phyloP scores from a whole-genome alignment of 2,329 filamentous ascomycete genomes.

The Stemphylium beticola region DNA sequence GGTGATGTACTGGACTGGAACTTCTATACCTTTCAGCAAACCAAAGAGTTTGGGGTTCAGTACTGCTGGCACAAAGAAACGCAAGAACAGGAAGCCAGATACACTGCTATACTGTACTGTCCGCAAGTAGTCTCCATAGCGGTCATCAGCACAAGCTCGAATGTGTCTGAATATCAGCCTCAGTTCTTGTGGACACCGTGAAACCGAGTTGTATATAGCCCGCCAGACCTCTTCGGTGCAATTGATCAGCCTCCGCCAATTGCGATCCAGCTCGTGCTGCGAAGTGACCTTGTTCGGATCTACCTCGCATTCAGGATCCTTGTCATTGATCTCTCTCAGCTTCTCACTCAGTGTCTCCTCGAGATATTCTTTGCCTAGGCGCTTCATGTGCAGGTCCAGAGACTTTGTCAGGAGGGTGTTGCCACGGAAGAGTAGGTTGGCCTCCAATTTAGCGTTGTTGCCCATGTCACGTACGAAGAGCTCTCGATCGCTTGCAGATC shows the following conservation, averaged over 20 bases:
- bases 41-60: conserved; percentile 94
- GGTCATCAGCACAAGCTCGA: conserved; percentile 88
- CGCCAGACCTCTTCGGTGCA: conserved; percentile 86
- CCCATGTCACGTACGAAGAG: conserved; percentile 77
- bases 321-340: conserved; percentile 85
- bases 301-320: conserved; percentile 91
- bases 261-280: conserved; percentile 75
- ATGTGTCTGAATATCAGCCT: conserved; percentile 89
- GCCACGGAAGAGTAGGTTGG: conserved; percentile 91
- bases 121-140: conserved; percentile 89
- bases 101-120: conserved; percentile 93
- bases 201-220: conserved; percentile 76
- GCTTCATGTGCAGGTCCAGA: conserved; percentile 93
- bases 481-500: conserved; percentile 66
- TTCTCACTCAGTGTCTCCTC: conserved; percentile 87
- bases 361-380: conserved; percentile 89
- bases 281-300: conserved; percentile 79
- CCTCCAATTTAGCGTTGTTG: conserved; percentile 81
- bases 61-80: conserved; percentile 96
- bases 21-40: conserved; percentile 68
- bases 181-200: conserved; percentile 78
- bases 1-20: background rate
- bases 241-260: conserved; percentile 79
- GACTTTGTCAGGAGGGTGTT: conserved; percentile 94
- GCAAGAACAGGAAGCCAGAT: conserved; percentile 90